Evolutionary conservation across 2,329 filamentous ascomycete genomes (phyloP).

Genomic region (Podosphaera xanthii): DNA sequence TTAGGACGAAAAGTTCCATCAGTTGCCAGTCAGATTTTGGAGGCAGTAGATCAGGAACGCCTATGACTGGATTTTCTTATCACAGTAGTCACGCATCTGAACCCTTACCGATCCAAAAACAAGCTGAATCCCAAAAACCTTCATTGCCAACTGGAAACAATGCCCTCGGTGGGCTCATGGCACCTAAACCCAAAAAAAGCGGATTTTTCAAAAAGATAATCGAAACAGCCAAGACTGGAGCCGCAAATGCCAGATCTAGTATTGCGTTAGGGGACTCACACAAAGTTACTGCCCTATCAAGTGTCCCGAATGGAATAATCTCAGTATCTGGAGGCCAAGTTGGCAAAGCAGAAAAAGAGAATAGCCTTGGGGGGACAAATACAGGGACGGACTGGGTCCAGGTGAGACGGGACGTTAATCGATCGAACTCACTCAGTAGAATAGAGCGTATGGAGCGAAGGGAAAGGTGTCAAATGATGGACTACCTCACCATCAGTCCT

Average conservation of each 20-base stretch:
- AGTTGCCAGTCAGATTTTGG: conserved; percentile 18
- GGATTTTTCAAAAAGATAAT: conserved; percentile 93
- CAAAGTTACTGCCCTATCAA: conserved; percentile 14
- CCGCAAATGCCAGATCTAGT: conserved; percentile 69
- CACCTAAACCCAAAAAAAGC: conserved; percentile 57
- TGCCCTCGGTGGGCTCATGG: conserved; percentile 54
- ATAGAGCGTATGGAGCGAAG: conserved; percentile 68
- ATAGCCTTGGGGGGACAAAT: conserved; percentile 26
- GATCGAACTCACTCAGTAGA: conserved; percentile 76
- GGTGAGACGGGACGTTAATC: conserved; percentile 81
- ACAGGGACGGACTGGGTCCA: conserved; percentile 76
- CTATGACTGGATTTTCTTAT: conserved; percentile 63
- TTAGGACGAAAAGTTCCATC: conserved; percentile 39
- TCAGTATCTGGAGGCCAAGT: conserved; percentile 27
- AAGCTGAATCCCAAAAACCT: conserved; percentile 31
- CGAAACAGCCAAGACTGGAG: conserved; percentile 80
- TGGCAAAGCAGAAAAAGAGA: conserved; percentile 9
- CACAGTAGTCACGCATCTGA: conserved; percentile 59
- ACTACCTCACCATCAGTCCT: conserved; percentile 68
- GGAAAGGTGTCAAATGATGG: conserved; percentile 86
- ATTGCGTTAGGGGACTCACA: conserved; percentile 40
- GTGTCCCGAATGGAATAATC: conserved; percentile 18
- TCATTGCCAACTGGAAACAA: conserved; percentile 36
- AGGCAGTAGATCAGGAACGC: conserved; percentile 32
- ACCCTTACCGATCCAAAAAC: conserved; percentile 32